Base-by-base conservation (phyloP, 2,329 filamentous ascomycete genomes). In the Metarhizium rileyi region DNA sequence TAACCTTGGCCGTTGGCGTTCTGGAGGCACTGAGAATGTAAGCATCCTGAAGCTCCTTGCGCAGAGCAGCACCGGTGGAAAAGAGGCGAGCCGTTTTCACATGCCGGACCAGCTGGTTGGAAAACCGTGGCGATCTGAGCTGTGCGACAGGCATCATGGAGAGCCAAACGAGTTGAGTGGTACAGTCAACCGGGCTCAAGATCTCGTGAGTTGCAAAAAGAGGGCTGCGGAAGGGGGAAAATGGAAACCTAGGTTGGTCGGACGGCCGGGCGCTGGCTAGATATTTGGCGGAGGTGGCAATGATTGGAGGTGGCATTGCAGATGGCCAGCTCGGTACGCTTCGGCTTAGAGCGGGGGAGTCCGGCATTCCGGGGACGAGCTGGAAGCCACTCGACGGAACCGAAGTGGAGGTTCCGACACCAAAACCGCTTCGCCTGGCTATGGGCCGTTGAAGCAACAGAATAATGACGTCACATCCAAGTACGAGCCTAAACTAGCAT, bases 11-110 rank as follows among this genome's bases (percentile, higher is more conserved):
- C 18, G 88, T 94, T 2, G 93, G 91, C 46, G 93, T 98, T 60
- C 93, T 79, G 16, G 90, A 80, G 10, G 87, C 93, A 63, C 89
- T 90, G 55, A 98, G 69, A 58, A 98, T 97, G 69, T 97, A 98
- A 44, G 87, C 91, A 67, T 96, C 90, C 62, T 87, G 84, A 48
- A 95, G 78, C 64, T 95, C 85, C 68, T 83, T 73, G 53, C 67
- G 68, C 33, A 73, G 62, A n/a, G 65, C 59, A 38, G 67, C 52
- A 47, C 66, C 63, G 14, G 67, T 70, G 33, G 76, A 76, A 59
- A 80, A 78, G 47, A 63, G 65, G 47, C 76, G 72, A 47, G 64
- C 60, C 28, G 68, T 56, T 50, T 63, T 67, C 61, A 68, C 63
- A 64, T 71, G 69, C 56, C 64, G 61, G 46, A 63, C 63, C n/a